Base-by-base conservation (phyloP, 352 stramenopile genomes). In the Pythium volutum region DNA sequence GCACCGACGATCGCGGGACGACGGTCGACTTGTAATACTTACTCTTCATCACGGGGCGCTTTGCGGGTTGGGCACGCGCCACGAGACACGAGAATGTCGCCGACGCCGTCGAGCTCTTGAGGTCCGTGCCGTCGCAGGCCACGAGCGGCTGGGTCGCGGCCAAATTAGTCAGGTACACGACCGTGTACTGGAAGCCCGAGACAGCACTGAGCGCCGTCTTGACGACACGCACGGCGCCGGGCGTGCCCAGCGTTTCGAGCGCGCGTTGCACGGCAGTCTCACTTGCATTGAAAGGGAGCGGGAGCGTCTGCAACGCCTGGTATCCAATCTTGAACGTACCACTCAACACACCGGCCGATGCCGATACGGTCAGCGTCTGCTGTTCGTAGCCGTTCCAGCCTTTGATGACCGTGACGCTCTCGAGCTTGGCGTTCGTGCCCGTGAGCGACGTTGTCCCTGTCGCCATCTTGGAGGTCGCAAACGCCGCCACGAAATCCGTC, bases 381-480 rank as follows among this genome's bases (percentile, higher is more conserved):
- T 98, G 88, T 33, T 97, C 93, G 54, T 86, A 98, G 6, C 96
- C 95, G 20, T 95, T 91, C 66, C 93, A 96, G 11, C 81, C 87
- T 18, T 88, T 70, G 6, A 98, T 86, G 34, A 95, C 74, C 2
- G 89, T 92, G 7, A 74, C 71, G 18, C 93, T 78, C 12, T 83
- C 73, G 12, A 98, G 47, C 46, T 75, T 78, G 4, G 82, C 89
- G 49, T 77, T 81, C 9, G 84, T 96, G 11, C 92, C 93, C 14
- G 59, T 84, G 18, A 98, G 55, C 1, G 78, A 70, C 2, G 67
- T 84, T 11, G 62, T 56, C 3, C 54, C 41, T 0, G 67, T 64
- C 20, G 68, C 68, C 10, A 41, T 66, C 57, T 93, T 87, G 0
- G 60, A 72, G 4, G 67, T 67, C 4, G 59, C 68, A 61, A 91